Conservation (phyloP, 1,284 basidiomycete species). For the Schizophyllum commune region DNA sequence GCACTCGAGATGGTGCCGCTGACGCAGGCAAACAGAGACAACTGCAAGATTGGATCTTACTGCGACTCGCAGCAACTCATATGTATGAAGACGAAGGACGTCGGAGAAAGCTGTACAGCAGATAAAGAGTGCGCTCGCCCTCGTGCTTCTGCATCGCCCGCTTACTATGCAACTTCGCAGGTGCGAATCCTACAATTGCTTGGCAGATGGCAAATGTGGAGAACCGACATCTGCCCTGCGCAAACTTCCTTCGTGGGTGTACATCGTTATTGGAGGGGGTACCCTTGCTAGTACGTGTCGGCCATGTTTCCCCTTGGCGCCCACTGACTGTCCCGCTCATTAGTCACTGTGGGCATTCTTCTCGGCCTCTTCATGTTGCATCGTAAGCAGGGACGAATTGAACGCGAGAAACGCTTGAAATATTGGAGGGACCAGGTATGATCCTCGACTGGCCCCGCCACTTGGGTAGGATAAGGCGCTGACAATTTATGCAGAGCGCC, state of each 20-base stretch:
- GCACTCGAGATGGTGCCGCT: not conserved
- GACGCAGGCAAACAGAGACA: conserved; percentile 36
- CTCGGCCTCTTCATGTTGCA: conserved; percentile 65
- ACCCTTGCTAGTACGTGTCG: conserved; percentile 52
- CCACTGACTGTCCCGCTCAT: not conserved
- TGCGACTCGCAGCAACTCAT: conserved; percentile 57
- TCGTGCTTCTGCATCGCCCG: conserved; percentile 2
- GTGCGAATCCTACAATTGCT: conserved; percentile 73
- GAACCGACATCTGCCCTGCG: conserved; percentile 51
- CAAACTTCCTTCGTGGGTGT: conserved; percentile 62
- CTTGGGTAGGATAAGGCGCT: not conserved
- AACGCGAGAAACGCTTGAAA: conserved; percentile 74
- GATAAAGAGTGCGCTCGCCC: conserved; percentile 66
- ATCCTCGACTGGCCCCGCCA: too few relatives aligned
- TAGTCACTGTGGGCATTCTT: conserved; percentile 68
- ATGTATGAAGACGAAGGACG: conserved; percentile 53
- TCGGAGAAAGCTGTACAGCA: conserved; percentile 56
- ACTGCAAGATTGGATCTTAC: conserved; percentile 61
- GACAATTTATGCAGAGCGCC: conserved; percentile 41
- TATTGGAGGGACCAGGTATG: conserved; percentile 87
- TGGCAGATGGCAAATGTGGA: conserved; percentile 54
- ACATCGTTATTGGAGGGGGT: conserved; percentile 63
- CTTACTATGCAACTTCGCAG: conserved; percentile 26
- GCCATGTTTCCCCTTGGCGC: not conserved
- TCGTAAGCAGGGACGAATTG: conserved; percentile 59